These are phyloP conservation scores for sweet orange (Citrus sinensis) DNA, from an alignment of 345 rosid genomes.

Conservation along the genomic window DVS_A1.0 CM039164.1:26120501-26121000, in stretches of 20 bases:
- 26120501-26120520: rapidly evolving
- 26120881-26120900: no score
- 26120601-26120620: slow-evolving; percentile 7
- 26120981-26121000: slow-evolving; percentile 93
- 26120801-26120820: slow-evolving; percentile 58
- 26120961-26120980: slow-evolving; percentile 52
- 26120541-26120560: rapidly evolving
- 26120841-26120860: no score
- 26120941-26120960: slow-evolving; percentile 54
- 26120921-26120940: slow-evolving; percentile 43
- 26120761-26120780: slow-evolving; percentile 95
- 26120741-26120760: slow-evolving; percentile 83
- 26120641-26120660: slow-evolving; percentile 64
- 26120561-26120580: no score
- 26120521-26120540: no score
- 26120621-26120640: slow-evolving; percentile 1
- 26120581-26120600: neutral
- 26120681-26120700: slow-evolving; percentile 86
- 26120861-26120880: no score
- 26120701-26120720: slow-evolving; percentile 73
- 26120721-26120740: slow-evolving; percentile 54
- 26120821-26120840: neutral
- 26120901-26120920: neutral
- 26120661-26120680: slow-evolving; percentile 65
- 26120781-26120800: slow-evolving; percentile 71